Base-by-base conservation (phyloP, 805 yeast genomes). In the Barnettozyma pratensis region DNA sequence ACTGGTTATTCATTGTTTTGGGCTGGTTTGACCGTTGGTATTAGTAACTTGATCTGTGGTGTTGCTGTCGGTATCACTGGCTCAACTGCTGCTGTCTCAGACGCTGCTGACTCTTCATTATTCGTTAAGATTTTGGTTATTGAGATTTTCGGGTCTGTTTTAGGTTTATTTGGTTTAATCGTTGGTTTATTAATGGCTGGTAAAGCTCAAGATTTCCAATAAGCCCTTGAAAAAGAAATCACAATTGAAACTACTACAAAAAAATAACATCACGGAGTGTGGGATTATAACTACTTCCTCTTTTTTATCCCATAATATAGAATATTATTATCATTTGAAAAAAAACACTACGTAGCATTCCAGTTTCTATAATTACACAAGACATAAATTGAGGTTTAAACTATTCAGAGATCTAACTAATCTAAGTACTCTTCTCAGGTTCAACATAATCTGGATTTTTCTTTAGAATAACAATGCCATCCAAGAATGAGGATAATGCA, bases 101-200 rank as follows among this genome's bases (percentile, higher is more conserved):
- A 94, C 70, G 99, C 99, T 31, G 97, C 99, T 9, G 97, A 94
- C 72, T 82, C 97, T 27, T 79, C 96, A 4, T 74, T 94, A 56
- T 94, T 94, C 61, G 99, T 94, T 54, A 94, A 94, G 72, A 94
- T 94, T 51, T 80, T 94, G 62, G 99, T 94, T 54, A 85, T 94
- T 60, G 99, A 94, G 76, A 94, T 94, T 74, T 94, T 94, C 64
- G 99, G 99, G 35, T 86, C 96, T 26, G 96, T 94, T 36, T 76
- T 94, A 65, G 99, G 99, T 41, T 80, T 94, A 57, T 87, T 94
- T 65, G 99, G 98, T 32, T 82, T 94, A 58, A 94, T 94, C 72
- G 97, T 94, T 46, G 99, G 99, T 42, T 79, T 94, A 60, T 78
- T 94, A 68, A 94, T 94, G 97, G 94, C 97, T 39, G 95, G 88